Base-by-base conservation (phyloP, 768 basidiomycete species). In the Suillus discolor region DNA sequence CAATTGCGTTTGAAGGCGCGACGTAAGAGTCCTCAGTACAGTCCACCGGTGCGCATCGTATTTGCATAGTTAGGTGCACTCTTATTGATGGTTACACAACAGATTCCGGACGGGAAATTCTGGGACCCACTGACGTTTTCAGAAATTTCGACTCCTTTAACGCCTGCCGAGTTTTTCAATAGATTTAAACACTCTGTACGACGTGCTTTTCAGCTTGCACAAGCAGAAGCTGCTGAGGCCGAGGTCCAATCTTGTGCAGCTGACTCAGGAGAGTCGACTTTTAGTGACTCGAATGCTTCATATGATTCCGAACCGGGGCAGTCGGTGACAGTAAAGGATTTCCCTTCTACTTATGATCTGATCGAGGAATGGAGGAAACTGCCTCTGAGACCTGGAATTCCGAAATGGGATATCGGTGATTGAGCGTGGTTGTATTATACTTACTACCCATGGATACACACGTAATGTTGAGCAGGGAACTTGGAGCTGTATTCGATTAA, bases 361-460 rank as follows among this genome's bases (percentile, higher is more conserved):
- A 8, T 9, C 4, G 55, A 67, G 31, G 63, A 63, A 6, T 73
- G 74, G 74, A 70, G 73, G 28, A 68, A 73, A 47, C 70, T 74
- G 25, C 76, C 75, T 25, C 15, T 15, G 13, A 51, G 49, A 13
- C 49, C 23, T 25, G 49, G 2, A 25, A 51, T 76, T 54, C 75
- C 75, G 34, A 77, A 74, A 62, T 76, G 76, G 75, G 73, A 74
- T 28, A 16, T 64, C 16, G 57, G 41, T 28, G 6, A 41, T 59
- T 59, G 18, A 57, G 15, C 18, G 9, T 16, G 3, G 12, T 5
- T 45, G 45, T 31, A 31, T 28, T n/a, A n/a, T n/a, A n/a, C n/a
- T n/a, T n/a, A n/a, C n/a, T n/a, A n/a, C n/a, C n/a, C n/a, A n/a
- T n/a, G n/a, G n/a, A n/a, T n/a, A n/a, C n/a, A n/a, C n/a, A n/a